Evolutionary conservation across 305 asterid genomes (phyloP).

Genomic region (Solanum hybrid): DNA sequence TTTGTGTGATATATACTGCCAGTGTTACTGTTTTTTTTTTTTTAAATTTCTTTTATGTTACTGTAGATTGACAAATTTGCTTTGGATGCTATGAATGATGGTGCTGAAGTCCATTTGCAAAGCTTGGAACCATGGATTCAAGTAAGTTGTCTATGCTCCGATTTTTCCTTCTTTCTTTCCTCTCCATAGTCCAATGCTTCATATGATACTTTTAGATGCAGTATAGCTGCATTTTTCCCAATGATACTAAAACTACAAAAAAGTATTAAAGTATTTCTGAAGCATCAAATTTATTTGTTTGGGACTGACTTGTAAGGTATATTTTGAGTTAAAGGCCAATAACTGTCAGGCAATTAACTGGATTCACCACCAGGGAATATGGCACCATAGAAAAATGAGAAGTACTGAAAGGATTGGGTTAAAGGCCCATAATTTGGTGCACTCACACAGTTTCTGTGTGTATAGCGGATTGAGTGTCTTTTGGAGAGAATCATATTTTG

Average conservation of each 20-base stretch:
- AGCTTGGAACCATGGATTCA: slow-evolving; percentile 98
- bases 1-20: slow-evolving; percentile 17
- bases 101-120: slow-evolving; percentile 82
- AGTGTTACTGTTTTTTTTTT: neutral
- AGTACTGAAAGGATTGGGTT: neutral
- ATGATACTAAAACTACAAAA: neutral
- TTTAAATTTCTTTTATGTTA: neutral
- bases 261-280: neutral
- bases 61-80: slow-evolving; percentile 84
- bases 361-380: neutral
- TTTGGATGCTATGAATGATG: slow-evolving; percentile 76
- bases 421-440: neutral
- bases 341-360: neutral
- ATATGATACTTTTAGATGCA: neutral
- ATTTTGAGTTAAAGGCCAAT: neutral
- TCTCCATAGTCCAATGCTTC: neutral
- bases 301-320: neutral
- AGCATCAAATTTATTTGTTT: neutral
- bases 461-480: neutral
- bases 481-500: neutral
- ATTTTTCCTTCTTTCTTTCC: slow-evolving; percentile 5
- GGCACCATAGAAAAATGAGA: neutral
- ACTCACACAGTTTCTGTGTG: neutral
- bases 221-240: neutral
- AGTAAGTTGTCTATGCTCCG: slow-evolving; percentile 24